Conservation (phyloP, 2,329 filamentous ascomycete species). For the Madurella mycetomatis region DNA sequence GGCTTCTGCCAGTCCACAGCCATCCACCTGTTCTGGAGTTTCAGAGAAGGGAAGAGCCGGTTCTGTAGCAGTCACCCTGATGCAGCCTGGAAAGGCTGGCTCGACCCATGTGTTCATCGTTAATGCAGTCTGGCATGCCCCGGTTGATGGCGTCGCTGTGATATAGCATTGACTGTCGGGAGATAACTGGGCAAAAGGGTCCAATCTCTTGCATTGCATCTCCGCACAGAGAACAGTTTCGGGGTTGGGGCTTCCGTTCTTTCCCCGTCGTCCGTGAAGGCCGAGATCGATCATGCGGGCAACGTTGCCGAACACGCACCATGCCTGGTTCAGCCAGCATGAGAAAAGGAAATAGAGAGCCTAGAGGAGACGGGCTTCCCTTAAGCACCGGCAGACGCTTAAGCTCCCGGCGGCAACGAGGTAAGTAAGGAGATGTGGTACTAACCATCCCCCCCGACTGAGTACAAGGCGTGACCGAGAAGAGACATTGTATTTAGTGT, state of each 20-base stretch:
- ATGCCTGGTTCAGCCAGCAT: constrained; percentile 56
- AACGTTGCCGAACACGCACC: constrained; percentile 56
- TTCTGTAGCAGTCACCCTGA: not conserved
- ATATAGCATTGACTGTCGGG: constrained; percentile 58
- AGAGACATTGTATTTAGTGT: constrained; percentile 17
- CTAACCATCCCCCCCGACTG: constrained; percentile 10
- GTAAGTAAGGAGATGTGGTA: not conserved
- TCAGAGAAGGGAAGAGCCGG: not conserved
- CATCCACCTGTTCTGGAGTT: constrained; percentile 21
- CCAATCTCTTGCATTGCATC: constrained; percentile 36
- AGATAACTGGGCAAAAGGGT: constrained; percentile 63
- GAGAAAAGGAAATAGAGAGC: constrained; percentile 56
- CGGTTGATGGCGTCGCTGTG: constrained; percentile 62
- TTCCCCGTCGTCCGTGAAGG: constrained; percentile 19
- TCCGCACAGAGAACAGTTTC: constrained; percentile 29
- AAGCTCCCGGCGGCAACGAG: not conserved
- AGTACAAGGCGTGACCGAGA: constrained; percentile 12
- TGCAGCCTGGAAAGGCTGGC: constrained; percentile 16
- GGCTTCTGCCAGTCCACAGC: constrained; percentile 22
- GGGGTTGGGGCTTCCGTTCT: constrained; percentile 17
- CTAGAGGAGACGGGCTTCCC: constrained; percentile 53
- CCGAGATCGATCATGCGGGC: constrained; percentile 49
- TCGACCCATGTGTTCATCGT: constrained; percentile 45
- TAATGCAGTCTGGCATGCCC: constrained; percentile 49
- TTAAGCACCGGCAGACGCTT: no score